These are phyloP conservation scores for Pyrenophora teres DNA, from an alignment of 2,329 filamentous ascomycete genomes.

Conservation along the genomic window DNA sequence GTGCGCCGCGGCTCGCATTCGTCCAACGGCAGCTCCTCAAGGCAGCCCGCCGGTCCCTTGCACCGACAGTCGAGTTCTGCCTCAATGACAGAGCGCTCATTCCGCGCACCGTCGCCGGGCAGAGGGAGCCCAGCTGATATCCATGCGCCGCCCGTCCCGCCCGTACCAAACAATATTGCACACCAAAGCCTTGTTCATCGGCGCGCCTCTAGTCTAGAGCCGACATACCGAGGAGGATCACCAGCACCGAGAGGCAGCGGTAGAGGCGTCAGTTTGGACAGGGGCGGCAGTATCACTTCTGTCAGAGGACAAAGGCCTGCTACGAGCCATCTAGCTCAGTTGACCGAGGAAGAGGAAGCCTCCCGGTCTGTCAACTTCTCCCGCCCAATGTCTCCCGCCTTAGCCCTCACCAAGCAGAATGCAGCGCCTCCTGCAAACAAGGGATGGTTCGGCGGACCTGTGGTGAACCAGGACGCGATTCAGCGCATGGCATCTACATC, in stretches of 20 bases:
- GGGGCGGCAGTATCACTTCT: conserved; percentile 25
- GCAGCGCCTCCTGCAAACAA: conserved; percentile 23
- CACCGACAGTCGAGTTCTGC: conserved; percentile 65
- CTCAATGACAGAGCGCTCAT: conserved; percentile 89
- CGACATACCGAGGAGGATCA: conserved; percentile 53
- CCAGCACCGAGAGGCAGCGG: conserved; percentile 47
- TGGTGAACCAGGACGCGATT: conserved; percentile 37
- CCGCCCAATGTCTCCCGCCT: conserved; percentile 54
- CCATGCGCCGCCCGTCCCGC: conserved; percentile 76
- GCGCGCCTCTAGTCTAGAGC: conserved; percentile 57
- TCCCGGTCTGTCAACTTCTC: conserved; percentile 59
- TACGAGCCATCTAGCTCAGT: conserved; percentile 47
- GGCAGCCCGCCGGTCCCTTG: conserved; percentile 42
- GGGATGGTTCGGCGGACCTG: conserved; percentile 49
- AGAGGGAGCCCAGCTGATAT: conserved; percentile 33
- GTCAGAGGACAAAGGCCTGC: conserved; percentile 35
- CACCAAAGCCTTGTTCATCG: conserved; percentile 34
- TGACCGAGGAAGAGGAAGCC: conserved; percentile 51
- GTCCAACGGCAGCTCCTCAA: conserved; percentile 62
- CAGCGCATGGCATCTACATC: conserved; percentile 35
- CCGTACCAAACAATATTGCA: conserved; percentile 62
- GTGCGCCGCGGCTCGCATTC: conserved; percentile 73
- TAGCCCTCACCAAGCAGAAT: conserved; percentile 14
- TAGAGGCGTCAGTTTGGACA: conserved; percentile 50
- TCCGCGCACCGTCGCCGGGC: conserved; percentile 70